Evolutionary conservation across 1,139 yeast species (phyloP), one percentile per base, ranked within the genome.

Genomic region (Blastobotrys serpentis): DNA sequence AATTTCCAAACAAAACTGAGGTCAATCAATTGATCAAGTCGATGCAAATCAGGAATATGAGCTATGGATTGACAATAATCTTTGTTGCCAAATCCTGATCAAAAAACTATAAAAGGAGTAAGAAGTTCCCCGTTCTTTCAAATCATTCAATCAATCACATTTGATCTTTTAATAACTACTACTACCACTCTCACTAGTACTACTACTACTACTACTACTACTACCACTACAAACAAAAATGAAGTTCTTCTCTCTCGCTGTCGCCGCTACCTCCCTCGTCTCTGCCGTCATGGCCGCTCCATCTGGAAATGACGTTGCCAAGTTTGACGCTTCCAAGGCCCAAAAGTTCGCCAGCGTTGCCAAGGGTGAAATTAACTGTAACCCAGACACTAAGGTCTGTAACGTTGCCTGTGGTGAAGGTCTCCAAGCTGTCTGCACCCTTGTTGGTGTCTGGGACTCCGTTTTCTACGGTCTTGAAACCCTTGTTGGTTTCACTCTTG

Each of bases 401-500:
- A 29, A 40, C 17, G 46, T 53, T 26, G 21, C 33, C n/a, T 53
- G 56, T 21, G 50, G 51, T 14, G 39, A 34, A 7, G 41, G 34
- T 19, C 46, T 52, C 21, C 44, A 50, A 30, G 41, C 44, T 17
- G 30, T 44, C n/a, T 52, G 55, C 47, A 38, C 43, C n/a, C 26
- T 51, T 26, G 53, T 53, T 17, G 54, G 47, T 37, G 48, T 39
- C 11, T 44, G 51, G 33, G 56, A 53, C 46, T 46, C 52, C 42
- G 50, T 42, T 16, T 44, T 52, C 44, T 52, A 52, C 44, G 54
- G 53, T 13, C 39, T 52, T 25, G 56, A 52, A 41, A 32, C 42
- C 16, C 48, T 52, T 16, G 50, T 49, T 33, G 56, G 56, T 19
- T 45, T 49, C 44, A 41, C 47, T 13, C 44, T 53, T 19, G 23